Evolutionary conservation across 2,329 filamentous ascomycete genomes (phyloP), one percentile per base, ranked within the genome.

Genomic region (Phyllosticta citrichinensis): DNA sequence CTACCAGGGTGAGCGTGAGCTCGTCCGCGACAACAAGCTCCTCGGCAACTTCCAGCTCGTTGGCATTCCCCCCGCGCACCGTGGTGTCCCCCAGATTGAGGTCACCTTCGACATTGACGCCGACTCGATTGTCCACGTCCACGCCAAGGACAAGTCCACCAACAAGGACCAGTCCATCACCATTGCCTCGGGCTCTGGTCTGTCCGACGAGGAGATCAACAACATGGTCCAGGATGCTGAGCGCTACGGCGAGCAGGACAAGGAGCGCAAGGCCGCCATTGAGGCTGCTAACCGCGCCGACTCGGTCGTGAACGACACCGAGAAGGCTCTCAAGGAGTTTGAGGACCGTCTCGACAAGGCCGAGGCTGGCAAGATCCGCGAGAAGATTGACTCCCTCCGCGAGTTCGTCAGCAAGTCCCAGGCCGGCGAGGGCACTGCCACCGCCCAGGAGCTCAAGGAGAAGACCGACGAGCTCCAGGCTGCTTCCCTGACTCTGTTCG

Each of bases 151-250:
- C 81, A 97, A 97, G 88, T 93, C 91, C 69, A 97, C 92, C 80
- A 90, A 91, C 87, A 97, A 97, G 87, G 93, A 97, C 75, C 93
- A 99, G 83, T 97, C 92, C 65, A 97, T 99, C 80, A 97, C 93
- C 75, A 96, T 99, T 76, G 92, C 93, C 61, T 97, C 92, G 63
- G 94, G 93, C 76, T 97, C 93, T 66, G 93, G 94, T 85, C 88
- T 97, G 62, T 96, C 91, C 55, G 92, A 99, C 64, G 77, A 83
- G 61, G 93, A 99, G 83, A 99, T 99, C 67, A 85, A 97, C 81
- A 87, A 85, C 80, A 97, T 99, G 94, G 92, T 99, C 73, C 83
- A 93, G 75, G 94, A 97, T 75, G 95, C 94, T 59, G 93, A 97
- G 87, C 93, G 91, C 80, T 97, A 95, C 75, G 91, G 89, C 63